phyloP scores from a whole-genome alignment of 192 early-diverging fungal genomes.

The Coemansia sp. region DNA sequence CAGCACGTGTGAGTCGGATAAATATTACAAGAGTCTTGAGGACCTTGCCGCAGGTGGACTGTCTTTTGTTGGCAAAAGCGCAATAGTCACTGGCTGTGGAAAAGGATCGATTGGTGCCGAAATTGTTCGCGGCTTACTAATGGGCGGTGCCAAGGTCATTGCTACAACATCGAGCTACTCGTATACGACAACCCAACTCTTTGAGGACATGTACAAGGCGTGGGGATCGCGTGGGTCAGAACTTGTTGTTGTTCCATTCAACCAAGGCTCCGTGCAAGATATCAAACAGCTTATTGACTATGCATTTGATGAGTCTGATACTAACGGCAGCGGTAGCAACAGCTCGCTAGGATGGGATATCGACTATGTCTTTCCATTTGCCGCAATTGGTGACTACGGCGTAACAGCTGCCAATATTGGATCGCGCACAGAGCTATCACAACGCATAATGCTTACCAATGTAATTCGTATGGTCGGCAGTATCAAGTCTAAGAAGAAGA shows the following conservation, averaged over 20 bases:
- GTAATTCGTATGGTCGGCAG: constrained; percentile 79
- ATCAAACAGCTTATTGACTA: constrained; percentile 75
- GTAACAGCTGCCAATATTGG: constrained; percentile 81
- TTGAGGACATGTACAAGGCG: constrained; percentile 82
- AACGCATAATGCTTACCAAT: constrained; percentile 93
- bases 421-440: constrained; percentile 84
- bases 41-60: constrained; percentile 73
- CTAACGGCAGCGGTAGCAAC: constrained; percentile 42
- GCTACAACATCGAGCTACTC: constrained; percentile 92
- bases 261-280: constrained; percentile 86
- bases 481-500: constrained; percentile 81
- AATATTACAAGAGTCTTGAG: constrained; percentile 74
- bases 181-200: constrained; percentile 77
- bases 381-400: constrained; percentile 83
- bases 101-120: constrained; percentile 90
- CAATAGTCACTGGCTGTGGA: constrained; percentile 89
- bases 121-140: constrained; percentile 84
- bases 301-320: constrained; percentile 66
- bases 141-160: constrained; percentile 87
- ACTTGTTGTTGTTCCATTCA: constrained; percentile 92
- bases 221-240: constrained; percentile 84
- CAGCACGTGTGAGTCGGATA: constrained; percentile 64
- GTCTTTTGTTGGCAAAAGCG: constrained; percentile 79
- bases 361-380: constrained; percentile 91
- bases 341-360: constrained; percentile 84